A percentile compares a stretch with the other conserved stretches of the same genome.
These are phyloP conservation scores for Colletotrichum cereale DNA, from an alignment of 2,329 filamentous ascomycete genomes.

Conservation along the genomic window DNA sequence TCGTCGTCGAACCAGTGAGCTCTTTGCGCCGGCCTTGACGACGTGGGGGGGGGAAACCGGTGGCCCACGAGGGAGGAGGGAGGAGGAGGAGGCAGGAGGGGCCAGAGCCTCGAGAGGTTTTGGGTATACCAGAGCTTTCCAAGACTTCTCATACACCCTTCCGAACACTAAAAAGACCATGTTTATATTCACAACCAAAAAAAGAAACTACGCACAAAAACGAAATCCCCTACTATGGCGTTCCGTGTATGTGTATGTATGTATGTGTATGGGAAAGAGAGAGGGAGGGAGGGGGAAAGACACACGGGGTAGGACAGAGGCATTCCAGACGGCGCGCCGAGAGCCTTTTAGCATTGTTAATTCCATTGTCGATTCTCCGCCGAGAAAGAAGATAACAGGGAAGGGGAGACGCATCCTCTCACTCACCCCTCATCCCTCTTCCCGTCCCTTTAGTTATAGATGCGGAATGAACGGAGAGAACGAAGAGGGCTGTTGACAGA, in stretches of 20 bases:
- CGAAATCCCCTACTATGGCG: neutral
- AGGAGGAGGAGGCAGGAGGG: neutral
- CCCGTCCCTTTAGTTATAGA: neutral
- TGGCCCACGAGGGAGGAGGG: neutral
- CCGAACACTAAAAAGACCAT: neutral
- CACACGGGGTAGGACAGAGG: neutral
- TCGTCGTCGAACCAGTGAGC: neutral
- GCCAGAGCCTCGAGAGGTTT: neutral
- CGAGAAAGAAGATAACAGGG: no score
- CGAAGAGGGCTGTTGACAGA: neutral
- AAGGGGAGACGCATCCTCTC: no score
- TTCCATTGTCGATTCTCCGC: no score
- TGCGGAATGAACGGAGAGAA: neutral
- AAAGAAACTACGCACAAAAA: neutral
- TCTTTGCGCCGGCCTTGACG: neutral
- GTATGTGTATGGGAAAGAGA: conserved; percentile 18
- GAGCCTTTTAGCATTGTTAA: no score
- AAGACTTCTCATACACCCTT: neutral
- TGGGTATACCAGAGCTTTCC: conserved; percentile 3
- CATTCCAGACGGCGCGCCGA: no score
- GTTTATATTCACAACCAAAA: neutral
- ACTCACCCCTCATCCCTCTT: no score
- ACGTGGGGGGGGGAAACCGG: no score
- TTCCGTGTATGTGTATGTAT: no score
- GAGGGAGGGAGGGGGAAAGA: no score